Conservation (phyloP, 2,329 filamentous ascomycete genomes). For the Niveomyces coronatus region DNA sequence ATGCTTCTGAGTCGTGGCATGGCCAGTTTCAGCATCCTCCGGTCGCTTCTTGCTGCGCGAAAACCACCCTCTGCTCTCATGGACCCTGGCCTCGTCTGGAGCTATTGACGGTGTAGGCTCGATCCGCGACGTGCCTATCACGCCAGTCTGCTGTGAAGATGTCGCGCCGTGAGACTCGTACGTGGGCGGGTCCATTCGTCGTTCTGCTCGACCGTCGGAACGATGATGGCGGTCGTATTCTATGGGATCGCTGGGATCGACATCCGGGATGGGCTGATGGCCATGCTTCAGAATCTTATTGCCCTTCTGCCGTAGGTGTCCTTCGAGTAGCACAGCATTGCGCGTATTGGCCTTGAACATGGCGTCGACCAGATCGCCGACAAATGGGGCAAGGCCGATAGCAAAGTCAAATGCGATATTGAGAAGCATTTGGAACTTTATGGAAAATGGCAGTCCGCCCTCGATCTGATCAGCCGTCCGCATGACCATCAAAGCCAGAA, state of each 20-base stretch:
- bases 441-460: slow-evolving; percentile 55
- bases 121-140: slow-evolving; percentile 1
- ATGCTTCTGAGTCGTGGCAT: slow-evolving; percentile 2
- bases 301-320: slow-evolving; percentile 58
- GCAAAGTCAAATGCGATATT: slow-evolving; percentile 68
- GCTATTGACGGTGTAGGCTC: neutral
- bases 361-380: slow-evolving; percentile 68
- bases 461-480: slow-evolving; percentile 63
- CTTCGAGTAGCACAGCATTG: slow-evolving; percentile 61
- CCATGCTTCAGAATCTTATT: slow-evolving; percentile 41
- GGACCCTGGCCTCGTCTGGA: slow-evolving; percentile 15
- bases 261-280: slow-evolving; percentile 34
- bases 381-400: slow-evolving; percentile 62
- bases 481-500: slow-evolving; percentile 68
- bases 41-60: slow-evolving; percentile 19
- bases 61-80: slow-evolving; percentile 17
- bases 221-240: slow-evolving; percentile 33
- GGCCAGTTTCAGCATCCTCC: slow-evolving; percentile 22
- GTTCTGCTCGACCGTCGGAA: neutral
- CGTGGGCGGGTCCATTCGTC: slow-evolving; percentile 16
- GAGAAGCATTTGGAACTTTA: slow-evolving; percentile 64
- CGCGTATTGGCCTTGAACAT: slow-evolving; percentile 65
- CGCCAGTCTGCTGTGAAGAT: slow-evolving; percentile 5
- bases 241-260: slow-evolving; percentile 43
- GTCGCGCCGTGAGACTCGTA: slow-evolving; percentile 18